A percentile compares a stretch with the other conserved stretches of the same genome.
phyloP scores from a whole-genome alignment of 2,329 filamentous ascomycete genomes.

The Aspergillus fijiensis region DNA sequence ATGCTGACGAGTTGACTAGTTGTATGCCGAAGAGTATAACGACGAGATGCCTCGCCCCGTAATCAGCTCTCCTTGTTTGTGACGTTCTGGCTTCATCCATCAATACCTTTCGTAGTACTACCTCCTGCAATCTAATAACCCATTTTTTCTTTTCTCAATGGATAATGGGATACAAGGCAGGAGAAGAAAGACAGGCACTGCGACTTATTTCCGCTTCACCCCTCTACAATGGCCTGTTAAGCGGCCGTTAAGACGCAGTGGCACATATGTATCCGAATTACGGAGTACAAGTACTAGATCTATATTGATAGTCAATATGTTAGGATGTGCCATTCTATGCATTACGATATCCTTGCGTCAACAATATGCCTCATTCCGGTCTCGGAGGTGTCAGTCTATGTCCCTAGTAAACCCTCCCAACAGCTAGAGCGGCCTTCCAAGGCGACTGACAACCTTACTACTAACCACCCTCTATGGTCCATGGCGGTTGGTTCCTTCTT shows the following conservation, averaged over 20 bases:
- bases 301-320: background rate
- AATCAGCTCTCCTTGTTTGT: background rate
- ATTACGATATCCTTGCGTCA: background rate
- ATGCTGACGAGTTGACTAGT: conserved; percentile 34
- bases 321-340: too few relatives aligned
- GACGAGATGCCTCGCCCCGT: conserved; percentile 55
- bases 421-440: background rate
- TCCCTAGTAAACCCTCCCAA: too few relatives aligned
- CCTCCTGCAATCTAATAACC: conserved; percentile 73
- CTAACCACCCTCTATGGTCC: background rate
- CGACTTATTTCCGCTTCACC: conserved; percentile 44
- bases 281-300: background rate
- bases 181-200: conserved; percentile 56
- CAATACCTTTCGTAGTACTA: conserved; percentile 12
- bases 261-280: conserved; percentile 26
- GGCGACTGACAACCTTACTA: background rate
- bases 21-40: conserved; percentile 72
- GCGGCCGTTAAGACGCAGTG: conserved; percentile 43
- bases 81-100: background rate
- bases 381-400: too few relatives aligned
- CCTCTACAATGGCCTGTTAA: conserved; percentile 35
- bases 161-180: conserved; percentile 68
- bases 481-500: background rate
- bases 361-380: too few relatives aligned
- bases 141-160: conserved; percentile 52